These are phyloP conservation scores for Oryza brachyantha DNA, from an alignment of 176 grass and related monocot genomes.

Conservation along the genomic window DNA sequence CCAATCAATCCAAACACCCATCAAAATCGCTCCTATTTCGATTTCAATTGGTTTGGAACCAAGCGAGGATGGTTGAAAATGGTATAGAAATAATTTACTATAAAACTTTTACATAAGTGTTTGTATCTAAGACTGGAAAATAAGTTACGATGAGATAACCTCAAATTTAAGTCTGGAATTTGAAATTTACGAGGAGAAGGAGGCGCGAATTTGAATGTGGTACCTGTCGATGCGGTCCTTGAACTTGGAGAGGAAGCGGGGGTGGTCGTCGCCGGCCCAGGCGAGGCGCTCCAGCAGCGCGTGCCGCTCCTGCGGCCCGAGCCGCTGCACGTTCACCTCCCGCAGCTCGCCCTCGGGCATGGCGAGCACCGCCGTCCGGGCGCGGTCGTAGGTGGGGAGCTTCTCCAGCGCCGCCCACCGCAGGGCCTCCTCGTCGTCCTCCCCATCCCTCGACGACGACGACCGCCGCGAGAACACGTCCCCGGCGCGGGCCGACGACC, in stretches of 20 bases:
- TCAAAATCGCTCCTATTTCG: too few relatives aligned
- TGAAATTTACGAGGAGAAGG: too few relatives aligned
- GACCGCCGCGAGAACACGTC: slow-evolving; percentile 43
- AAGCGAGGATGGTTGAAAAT: too few relatives aligned
- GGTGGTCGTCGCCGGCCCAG: slow-evolving; percentile 44
- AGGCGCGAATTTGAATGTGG: neutral
- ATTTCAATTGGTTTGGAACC: too few relatives aligned
- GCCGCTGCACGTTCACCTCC: slow-evolving; percentile 52
- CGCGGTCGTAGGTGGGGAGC: slow-evolving; percentile 65
- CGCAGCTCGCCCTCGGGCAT: slow-evolving; percentile 54
- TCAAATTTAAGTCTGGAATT: too few relatives aligned
- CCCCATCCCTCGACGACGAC: slow-evolving; percentile 36
- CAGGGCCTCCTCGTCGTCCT: slow-evolving; percentile 76
- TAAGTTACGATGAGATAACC: too few relatives aligned
- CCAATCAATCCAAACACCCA: too few relatives aligned
- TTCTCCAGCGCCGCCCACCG: slow-evolving; percentile 66
- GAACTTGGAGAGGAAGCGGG: slow-evolving; percentile 54
- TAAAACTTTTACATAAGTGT: too few relatives aligned
- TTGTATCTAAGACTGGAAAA: too few relatives aligned
- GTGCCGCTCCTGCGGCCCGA: slow-evolving; percentile 44
- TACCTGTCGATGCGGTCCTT: slow-evolving; percentile 59
- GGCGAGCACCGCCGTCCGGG: slow-evolving; percentile 48
- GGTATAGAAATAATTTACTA: too few relatives aligned
- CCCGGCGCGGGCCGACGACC: slow-evolving; percentile 22
- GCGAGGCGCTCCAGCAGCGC: slow-evolving; percentile 52